Percentiles rank a stretch among this genome's conserved stretches.
Conservation (phyloP, 768 basidiomycete species). For the Podaxis rugospora region DNA sequence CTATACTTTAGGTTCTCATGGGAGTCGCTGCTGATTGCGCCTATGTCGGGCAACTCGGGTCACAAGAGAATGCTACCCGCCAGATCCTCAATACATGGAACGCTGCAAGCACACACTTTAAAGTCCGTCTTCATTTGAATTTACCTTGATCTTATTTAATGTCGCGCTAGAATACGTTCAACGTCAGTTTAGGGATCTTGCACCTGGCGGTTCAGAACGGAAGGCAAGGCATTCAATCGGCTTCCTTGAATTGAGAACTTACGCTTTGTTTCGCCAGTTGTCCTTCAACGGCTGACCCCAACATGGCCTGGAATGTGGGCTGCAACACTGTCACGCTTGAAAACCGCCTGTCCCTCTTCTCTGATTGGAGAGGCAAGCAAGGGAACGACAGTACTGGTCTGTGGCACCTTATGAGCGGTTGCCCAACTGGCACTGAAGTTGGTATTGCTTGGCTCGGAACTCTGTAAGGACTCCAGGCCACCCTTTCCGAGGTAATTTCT, state of each 20-base stretch:
- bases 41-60: conserved; percentile 64
- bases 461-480: conserved; percentile 37
- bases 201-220: conserved; percentile 70
- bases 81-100: conserved; percentile 82
- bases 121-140: conserved; percentile 30
- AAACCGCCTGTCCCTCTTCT: conserved; percentile 71
- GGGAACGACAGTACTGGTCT: conserved; percentile 74
- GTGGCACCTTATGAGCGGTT: conserved; percentile 88
- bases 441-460: conserved; percentile 90
- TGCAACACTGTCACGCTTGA: conserved; percentile 61
- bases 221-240: conserved; percentile 28
- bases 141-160: conserved; percentile 2
- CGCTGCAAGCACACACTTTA: conserved; percentile 69
- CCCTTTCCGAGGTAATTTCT: background rate
- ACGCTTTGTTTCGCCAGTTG: conserved; percentile 38
- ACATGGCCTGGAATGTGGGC: conserved; percentile 70
- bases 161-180: conserved; percentile 60
- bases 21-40: conserved; percentile 87
- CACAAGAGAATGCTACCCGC: conserved; percentile 59
- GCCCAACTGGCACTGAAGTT: conserved; percentile 74
- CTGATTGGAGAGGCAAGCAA: conserved; percentile 73
- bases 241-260: background rate
- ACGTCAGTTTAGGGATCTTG: conserved; percentile 79
- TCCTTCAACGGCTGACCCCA: conserved; percentile 47
- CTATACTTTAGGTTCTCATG: conserved; percentile 53